phyloP scores from a whole-genome alignment of 2,329 filamentous ascomycete genomes.

The Westerdykella aurantiaca region DNA sequence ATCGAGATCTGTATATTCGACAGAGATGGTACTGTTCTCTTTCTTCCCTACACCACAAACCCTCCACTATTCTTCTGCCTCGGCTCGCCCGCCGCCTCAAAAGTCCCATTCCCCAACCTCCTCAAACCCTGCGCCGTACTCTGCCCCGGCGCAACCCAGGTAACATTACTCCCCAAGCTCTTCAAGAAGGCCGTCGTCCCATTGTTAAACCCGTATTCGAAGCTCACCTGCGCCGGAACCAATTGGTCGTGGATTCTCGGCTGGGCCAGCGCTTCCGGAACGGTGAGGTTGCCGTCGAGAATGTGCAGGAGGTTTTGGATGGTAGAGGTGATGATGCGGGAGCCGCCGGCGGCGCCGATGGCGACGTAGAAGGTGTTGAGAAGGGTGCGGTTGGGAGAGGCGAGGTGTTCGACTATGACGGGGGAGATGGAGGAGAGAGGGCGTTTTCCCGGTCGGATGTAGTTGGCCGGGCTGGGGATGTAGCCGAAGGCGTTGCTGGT shows the following conservation, averaged over 20 bases:
- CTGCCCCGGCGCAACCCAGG: slow-evolving; percentile 57
- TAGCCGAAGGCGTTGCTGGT: slow-evolving; percentile 78
- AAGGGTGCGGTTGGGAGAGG: slow-evolving; percentile 36
- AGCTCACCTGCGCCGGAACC: slow-evolving; percentile 60
- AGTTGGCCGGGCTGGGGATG: slow-evolving; percentile 73
- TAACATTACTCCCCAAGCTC: slow-evolving; percentile 63
- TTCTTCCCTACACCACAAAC: slow-evolving; percentile 43
- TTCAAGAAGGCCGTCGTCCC: slow-evolving; percentile 58
- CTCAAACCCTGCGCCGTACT: slow-evolving; percentile 69
- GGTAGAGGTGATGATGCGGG: slow-evolving; percentile 74
- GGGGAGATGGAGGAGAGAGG: slow-evolving; percentile 79
- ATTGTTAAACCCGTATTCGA: slow-evolving; percentile 67
- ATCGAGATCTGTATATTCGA: no score
- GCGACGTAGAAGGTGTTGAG: slow-evolving; percentile 55
- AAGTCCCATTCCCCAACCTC: slow-evolving; percentile 57
- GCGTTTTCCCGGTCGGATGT: slow-evolving; percentile 71
- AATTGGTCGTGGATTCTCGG: slow-evolving; percentile 79
- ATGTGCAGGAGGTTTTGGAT: slow-evolving; percentile 69
- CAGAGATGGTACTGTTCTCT: no score
- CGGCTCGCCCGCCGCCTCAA: slow-evolving; percentile 73
- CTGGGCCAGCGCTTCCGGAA: slow-evolving; percentile 56
- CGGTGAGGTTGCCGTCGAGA: slow-evolving; percentile 52
- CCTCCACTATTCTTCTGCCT: slow-evolving; percentile 67
- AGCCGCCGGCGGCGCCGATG: slow-evolving; percentile 73
- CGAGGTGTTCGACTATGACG: slow-evolving; percentile 63